Conservation (phyloP, 2,329 filamentous ascomycete genomes). For the Paecilomyces dactylethromorphus region DNA sequence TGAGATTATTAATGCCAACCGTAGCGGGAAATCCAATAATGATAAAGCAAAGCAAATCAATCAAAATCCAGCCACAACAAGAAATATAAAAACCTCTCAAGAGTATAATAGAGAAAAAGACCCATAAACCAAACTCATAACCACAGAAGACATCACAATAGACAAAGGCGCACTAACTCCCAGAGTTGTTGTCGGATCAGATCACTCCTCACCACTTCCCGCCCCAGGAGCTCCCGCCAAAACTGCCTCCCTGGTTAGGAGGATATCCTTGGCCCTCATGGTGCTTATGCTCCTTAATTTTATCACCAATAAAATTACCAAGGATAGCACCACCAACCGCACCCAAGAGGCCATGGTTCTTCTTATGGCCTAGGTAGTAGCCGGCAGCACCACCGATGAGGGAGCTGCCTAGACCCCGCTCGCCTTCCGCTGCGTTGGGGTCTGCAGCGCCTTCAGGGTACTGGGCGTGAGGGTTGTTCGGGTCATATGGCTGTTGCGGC, state of each 20-base stretch:
- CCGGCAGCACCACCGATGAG: slow-evolving; percentile 53
- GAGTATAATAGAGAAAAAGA: not conserved
- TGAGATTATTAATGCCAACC: not conserved
- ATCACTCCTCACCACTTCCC: slow-evolving; percentile 4
- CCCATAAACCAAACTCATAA: not conserved
- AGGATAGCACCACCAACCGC: slow-evolving; percentile 52
- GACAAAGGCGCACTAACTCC: not conserved
- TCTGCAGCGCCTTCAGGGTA: slow-evolving; percentile 21
- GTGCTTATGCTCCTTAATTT: slow-evolving; percentile 40
- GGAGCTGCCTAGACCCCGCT: slow-evolving; percentile 53
- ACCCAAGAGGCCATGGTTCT: slow-evolving; percentile 52
- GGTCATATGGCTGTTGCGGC: slow-evolving; percentile 7
- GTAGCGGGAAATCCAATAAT: not conserved
- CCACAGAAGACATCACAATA: not conserved
- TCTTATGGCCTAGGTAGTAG: slow-evolving; percentile 50
- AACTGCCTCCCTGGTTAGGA: slow-evolving; percentile 10
- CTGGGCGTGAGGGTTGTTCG: slow-evolving; percentile 4
- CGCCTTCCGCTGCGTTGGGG: slow-evolving; percentile 43
- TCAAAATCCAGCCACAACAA: not conserved
- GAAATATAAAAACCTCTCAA: not conserved
- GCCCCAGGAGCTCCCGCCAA: slow-evolving; percentile 13
- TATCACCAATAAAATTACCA: slow-evolving; percentile 50
- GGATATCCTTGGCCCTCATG: slow-evolving; percentile 15
- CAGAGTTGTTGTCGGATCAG: not conserved
- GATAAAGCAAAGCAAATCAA: no score